Base-by-base conservation (phyloP, 2,329 filamentous ascomycete species). In the Aspergillus fumigatiaffinis region DNA sequence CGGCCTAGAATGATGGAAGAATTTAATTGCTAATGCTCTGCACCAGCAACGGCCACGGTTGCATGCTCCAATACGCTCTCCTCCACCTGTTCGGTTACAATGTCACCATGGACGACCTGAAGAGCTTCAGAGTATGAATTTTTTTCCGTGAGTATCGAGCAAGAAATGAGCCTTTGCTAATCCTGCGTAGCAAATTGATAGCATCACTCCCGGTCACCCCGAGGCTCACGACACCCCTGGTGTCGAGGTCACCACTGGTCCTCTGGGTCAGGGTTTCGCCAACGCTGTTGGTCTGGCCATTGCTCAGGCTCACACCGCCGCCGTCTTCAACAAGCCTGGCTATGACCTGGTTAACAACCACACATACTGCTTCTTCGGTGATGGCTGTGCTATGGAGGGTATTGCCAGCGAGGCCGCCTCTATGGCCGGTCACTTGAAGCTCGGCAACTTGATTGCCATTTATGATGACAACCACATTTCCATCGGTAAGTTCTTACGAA, bases 391-490 rank as follows among this genome's bases (percentile, higher is more conserved):
- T 80, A 95, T 96, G 92, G 94, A 99, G 84, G 94, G 94, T 84
- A 85, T 99, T 81, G 91, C 94, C 66, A 86, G 86, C 73, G 94
- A 99, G 83, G 93, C 94, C 71, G 91, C 84, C 68, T 96, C 92
- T 60, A 84, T 92, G 68, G 94, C 94, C 68, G 94, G 94, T 73
- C 94, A 99, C 82, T 85, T 97, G 78, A 90, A 97, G 85, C 87
- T 99, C 65, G 94, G 93, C 75, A 99, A 97, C 85, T 84, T 99
- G 73, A 97, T 97, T 79, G 87, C 86, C 78, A 85, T 99, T 79
- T 99, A 93, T 79, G 94, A 99, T 75, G 94, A 99, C 84, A 99
- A 99, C 86, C 90, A 96, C 78, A 97, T 99, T 74, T 96, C 85
- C 66, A 87, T 87, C 69, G 85, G 85, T 87, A 73, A 74, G 83